phyloP scores from a whole-genome alignment of 2,329 filamentous ascomycete species.

The Teratosphaeria destructans region DNA sequence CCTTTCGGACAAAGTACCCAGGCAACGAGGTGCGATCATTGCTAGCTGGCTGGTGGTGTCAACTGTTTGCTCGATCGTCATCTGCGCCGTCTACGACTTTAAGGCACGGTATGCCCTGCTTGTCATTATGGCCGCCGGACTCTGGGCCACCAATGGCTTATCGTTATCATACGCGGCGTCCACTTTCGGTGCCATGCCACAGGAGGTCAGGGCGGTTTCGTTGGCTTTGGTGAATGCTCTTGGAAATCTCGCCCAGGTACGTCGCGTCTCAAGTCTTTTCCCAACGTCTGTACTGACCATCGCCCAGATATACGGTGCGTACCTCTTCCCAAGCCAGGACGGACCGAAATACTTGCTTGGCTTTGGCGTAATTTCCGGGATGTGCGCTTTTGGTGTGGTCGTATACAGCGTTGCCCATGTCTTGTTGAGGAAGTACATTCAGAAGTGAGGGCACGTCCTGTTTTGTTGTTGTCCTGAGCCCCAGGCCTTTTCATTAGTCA shows the following conservation, averaged over 20 bases:
- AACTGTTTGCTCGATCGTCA: slow-evolving; percentile 29
- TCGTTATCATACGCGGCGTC: slow-evolving; percentile 43
- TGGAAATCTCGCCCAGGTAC: slow-evolving; percentile 47
- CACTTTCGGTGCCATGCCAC: slow-evolving; percentile 38
- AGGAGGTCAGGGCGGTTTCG: slow-evolving; percentile 41
- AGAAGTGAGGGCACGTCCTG: not conserved
- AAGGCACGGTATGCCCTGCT: slow-evolving; percentile 45
- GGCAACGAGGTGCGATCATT: slow-evolving; percentile 40
- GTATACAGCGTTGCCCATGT: slow-evolving; percentile 3
- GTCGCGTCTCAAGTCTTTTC: slow-evolving; percentile 44
- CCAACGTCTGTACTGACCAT: slow-evolving; percentile 14
- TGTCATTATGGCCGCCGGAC: slow-evolving; percentile 45
- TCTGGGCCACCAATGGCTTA: slow-evolving; percentile 45
- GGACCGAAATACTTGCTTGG: slow-evolving; percentile 40
- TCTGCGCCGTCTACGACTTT: slow-evolving; percentile 39
- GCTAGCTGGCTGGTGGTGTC: slow-evolving; percentile 36
- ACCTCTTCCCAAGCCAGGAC: slow-evolving; percentile 42
- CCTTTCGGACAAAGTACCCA: slow-evolving; percentile 38
- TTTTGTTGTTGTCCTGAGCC: too few species aligned
- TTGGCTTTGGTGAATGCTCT: slow-evolving; percentile 45
- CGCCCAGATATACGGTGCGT: slow-evolving; percentile 42
- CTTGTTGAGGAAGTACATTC: slow-evolving; percentile 2
- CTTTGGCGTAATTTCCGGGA: slow-evolving; percentile 20
- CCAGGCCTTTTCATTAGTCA: too few species aligned
- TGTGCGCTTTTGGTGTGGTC: slow-evolving; percentile 5